These are phyloP conservation scores for Eimeria brunetti DNA, from an alignment of 169 alveolate species.

Conservation along the genomic window DNA sequence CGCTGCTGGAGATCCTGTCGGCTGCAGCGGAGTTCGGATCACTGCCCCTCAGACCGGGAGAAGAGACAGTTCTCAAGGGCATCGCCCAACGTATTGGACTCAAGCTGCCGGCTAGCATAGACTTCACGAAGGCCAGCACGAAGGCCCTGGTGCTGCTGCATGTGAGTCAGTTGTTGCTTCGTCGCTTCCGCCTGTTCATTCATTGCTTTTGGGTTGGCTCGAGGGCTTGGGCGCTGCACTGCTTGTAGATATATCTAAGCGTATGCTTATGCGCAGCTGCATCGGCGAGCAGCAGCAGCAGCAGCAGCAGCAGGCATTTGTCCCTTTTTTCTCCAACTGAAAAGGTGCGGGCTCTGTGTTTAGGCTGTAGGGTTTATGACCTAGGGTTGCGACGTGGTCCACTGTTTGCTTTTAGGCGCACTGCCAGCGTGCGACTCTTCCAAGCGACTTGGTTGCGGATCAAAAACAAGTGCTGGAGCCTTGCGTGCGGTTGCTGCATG, in stretches of 20 bases:
- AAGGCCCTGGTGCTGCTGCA: conserved; percentile 84
- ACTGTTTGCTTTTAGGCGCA: conserved; percentile 93
- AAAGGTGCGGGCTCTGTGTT: not conserved
- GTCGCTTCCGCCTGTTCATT: not conserved
- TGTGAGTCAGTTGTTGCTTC: conserved; percentile 42
- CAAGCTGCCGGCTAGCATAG: conserved; percentile 62
- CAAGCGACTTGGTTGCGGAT: conserved; percentile 91
- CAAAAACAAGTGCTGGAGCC: conserved; percentile 87
- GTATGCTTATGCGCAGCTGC: too few species aligned
- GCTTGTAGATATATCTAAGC: too few species aligned
- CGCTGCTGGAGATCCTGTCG: conserved; percentile 89
- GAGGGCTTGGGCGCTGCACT: not conserved
- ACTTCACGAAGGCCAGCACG: conserved; percentile 76
- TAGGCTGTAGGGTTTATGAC: conserved; percentile 45
- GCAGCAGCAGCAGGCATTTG: not conserved
- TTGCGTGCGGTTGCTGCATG: conserved; percentile 93
- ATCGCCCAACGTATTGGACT: conserved; percentile 84
- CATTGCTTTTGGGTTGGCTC: not conserved
- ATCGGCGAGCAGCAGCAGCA: not conserved
- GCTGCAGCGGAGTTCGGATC: conserved; percentile 92
- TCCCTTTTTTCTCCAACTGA: not conserved
- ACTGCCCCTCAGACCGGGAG: conserved; percentile 92
- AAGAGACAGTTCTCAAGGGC: conserved; percentile 87
- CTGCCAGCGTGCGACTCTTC: conserved; percentile 93
- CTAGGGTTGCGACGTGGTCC: conserved; percentile 3